Conservation (phyloP, 2,329 filamentous ascomycete genomes). For the Lecanicillium sp. region DNA sequence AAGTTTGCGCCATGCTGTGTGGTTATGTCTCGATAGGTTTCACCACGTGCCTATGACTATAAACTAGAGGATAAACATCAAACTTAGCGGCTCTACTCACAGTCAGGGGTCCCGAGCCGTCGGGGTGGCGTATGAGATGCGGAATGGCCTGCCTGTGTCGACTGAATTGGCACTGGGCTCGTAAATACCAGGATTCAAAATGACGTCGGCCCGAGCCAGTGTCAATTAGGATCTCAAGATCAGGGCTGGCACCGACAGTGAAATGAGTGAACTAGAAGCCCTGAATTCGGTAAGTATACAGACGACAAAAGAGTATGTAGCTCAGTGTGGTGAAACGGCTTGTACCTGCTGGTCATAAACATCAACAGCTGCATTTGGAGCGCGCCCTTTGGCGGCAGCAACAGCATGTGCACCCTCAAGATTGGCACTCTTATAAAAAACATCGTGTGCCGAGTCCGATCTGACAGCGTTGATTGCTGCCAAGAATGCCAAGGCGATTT, state of each 20-base stretch:
- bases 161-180: constrained; percentile 8
- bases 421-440: constrained; percentile 11
- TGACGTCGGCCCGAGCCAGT: constrained; percentile 13
- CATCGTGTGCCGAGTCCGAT: constrained; percentile 10
- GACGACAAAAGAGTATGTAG: not conserved
- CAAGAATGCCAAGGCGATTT: constrained; percentile 7
- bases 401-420: constrained; percentile 7
- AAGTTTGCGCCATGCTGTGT: constrained; percentile 12
- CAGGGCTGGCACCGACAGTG: constrained; percentile 11
- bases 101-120: constrained; percentile 10
- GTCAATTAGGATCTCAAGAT: constrained; percentile 13
- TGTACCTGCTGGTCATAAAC: constrained; percentile 10
- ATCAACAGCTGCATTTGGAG: not conserved
- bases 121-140: constrained; percentile 12
- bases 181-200: constrained; percentile 13
- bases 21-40: constrained; percentile 12
- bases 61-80: not conserved
- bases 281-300: constrained; percentile 2
- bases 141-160: constrained; percentile 7
- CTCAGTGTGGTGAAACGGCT: not conserved
- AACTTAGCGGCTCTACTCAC: constrained; percentile 3
- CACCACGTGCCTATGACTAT: constrained; percentile 10
- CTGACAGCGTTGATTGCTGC: constrained; percentile 8
- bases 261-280: constrained; percentile 15
- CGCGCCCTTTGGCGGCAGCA: constrained; percentile 7